Evolutionary conservation across 2,329 filamentous ascomycete genomes (phyloP), one percentile per base, ranked within the genome.

Genomic region (Neocucurbitaria cava): DNA sequence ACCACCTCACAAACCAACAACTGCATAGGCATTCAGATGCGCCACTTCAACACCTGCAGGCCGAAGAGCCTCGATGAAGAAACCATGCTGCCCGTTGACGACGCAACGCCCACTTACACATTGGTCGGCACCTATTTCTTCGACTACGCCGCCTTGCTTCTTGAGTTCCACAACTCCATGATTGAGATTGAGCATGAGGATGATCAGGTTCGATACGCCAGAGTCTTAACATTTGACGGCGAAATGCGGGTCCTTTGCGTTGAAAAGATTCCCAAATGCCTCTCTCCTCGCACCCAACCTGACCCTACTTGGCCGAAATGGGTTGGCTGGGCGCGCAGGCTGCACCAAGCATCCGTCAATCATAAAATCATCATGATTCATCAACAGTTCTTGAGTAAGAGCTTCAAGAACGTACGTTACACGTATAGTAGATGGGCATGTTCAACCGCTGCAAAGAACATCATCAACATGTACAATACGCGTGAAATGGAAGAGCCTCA

Each of bases 361-460:
- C 78, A 80, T 35, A 80, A 80, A 52, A 73, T 78, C n/a, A 79
- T 80, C 54, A 79, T 79, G 78, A 72, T 78, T 5, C 76, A 79
- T 47, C 72, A 79, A 39, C 75, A 72, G 35, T 80, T 79, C 48
- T 59, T 80, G 2, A 75, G 75, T 35, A 64, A 71, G 36, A 78
- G 77, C 44, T 79, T 80, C 56, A 76, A 73, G 3, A 76, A 77
- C 36, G 68, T 68, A 1, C 71, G 74, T n/a, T 81, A 77, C 48
- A 71, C 71, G 3, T 77, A 79, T 50, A 79, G 75, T 8, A 70
- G 78, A 20, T 75, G 76, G 63, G 78, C 78, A 0, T 79, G 77
- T 46, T 69, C 75, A 40, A 75, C 70, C 10, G 75, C 77, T 3
- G 72, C 78, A 20, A 73, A 70, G 62, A 77, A 65, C 44, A 79